A percentile compares a stretch with the other conserved stretches of the same genome.
These are phyloP conservation scores for Lactarius indigo DNA, from an alignment of 768 basidiomycete species.

Conservation along the genomic window DNA sequence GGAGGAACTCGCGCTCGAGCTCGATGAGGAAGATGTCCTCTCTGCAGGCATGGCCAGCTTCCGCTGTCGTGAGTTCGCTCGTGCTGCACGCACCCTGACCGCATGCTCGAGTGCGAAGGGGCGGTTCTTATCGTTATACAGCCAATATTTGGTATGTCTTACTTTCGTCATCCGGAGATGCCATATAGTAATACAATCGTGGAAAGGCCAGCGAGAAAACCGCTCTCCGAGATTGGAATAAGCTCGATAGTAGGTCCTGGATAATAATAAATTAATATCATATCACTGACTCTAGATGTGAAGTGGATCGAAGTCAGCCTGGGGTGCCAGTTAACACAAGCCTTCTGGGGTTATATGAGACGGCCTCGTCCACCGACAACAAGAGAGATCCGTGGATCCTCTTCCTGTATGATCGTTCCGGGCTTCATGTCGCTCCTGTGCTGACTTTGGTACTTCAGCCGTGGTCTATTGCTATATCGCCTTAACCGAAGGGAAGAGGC, in stretches of 20 bases:
- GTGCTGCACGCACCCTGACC: conserved; percentile 63
- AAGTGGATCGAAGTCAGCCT: conserved; percentile 69
- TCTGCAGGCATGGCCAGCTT: conserved; percentile 69
- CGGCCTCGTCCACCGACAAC: conserved; percentile 41
- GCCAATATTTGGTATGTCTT: conserved; percentile 75
- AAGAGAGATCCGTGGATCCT: conserved; percentile 76
- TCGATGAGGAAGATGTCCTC: conserved; percentile 68
- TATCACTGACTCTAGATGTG: background rate
- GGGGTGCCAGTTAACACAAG: conserved; percentile 60
- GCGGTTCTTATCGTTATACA: conserved; percentile 73
- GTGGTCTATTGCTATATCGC: conserved; percentile 78
- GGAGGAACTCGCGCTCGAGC: conserved; percentile 39
- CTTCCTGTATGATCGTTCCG: conserved; percentile 54
- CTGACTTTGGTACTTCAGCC: conserved; percentile 43
- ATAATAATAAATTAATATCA: background rate
- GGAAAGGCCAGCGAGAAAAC: conserved; percentile 77
- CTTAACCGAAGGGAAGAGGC: conserved; percentile 80
- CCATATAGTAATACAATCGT: conserved; percentile 11
- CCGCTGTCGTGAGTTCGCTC: conserved; percentile 71
- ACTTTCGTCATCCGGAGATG: background rate
- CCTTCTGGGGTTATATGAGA: conserved; percentile 54
- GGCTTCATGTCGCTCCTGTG: conserved; percentile 5
- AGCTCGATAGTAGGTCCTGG: conserved; percentile 58
- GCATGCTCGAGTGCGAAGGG: conserved; percentile 69
- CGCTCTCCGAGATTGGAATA: conserved; percentile 82